Evolutionary conservation across 805 yeast species (phyloP), one percentile per base, ranked within the genome.

Genomic region (Barnettozyma vustinii): DNA sequence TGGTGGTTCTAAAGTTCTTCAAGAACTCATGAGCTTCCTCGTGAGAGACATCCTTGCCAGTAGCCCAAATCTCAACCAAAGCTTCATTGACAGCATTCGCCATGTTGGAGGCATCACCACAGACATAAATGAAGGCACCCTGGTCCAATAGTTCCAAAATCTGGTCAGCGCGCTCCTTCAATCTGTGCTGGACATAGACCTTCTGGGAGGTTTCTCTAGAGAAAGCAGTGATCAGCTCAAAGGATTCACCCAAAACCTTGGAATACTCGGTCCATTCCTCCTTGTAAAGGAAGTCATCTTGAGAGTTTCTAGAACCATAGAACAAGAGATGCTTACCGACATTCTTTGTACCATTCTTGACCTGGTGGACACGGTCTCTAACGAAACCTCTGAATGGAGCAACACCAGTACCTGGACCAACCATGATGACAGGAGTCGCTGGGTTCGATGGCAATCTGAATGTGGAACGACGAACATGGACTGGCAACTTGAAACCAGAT

Each of bases 401-500:
- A 45, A 92, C 92, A 67, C 99, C 99, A 3, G 99, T 94, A 56
- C 99, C 99, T 42, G 99, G 98, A 26, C 99, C 99, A 61, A 92
- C 77, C 85, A 91, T 80, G 59, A 92, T 89, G 20, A 92, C 76
- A 16, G 98, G 97, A 30, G 83, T 80, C 3, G 78, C 68, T 30
- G 95, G 84, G 63, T 88, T 87, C 8, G 90, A 75, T 19, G 99
- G 99, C 55, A 94, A 75, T 73, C 90, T 91, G 75, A 92, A 94
- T 49, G 92, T 86, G 7, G 98, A 91, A 69, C 94, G 89, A 70
- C 98, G 87, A 42, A 94, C 85, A 65, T 91, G 97, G 39, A 94
- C 84, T 5, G 97, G 97, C 47, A 90, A 73, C 61, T 84, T 86
- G 63, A 54, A 77, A 44, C 66, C 51, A 4, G 62, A 59, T 36